Conservation (phyloP, 441 rosid genomes). For the Pelargonium fulgidum region DNA sequence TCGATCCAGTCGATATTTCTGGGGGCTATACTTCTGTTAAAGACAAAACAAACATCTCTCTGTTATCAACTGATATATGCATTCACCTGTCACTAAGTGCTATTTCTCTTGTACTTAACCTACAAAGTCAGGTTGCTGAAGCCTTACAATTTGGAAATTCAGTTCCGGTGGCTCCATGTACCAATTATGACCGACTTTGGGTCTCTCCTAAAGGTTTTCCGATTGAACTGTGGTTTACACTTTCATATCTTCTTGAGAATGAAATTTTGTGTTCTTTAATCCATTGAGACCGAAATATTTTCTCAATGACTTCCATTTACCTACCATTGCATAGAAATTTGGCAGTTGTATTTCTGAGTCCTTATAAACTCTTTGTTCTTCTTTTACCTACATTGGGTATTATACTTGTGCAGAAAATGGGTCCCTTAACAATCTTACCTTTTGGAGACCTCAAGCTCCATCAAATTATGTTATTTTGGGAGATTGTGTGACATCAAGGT, state of each 20-base stretch:
- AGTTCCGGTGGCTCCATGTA: conserved; percentile 78
- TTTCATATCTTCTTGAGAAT: neutral
- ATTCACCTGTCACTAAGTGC: conserved; percentile 88
- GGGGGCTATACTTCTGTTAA: conserved; percentile 87
- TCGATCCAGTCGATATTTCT: conserved; percentile 86
- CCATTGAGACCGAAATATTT: neutral
- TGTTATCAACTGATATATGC: conserved; percentile 78
- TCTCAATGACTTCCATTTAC: conserved; percentile 9
- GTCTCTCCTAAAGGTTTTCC: conserved; percentile 77
- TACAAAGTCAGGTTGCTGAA: conserved; percentile 71
- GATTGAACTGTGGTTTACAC: neutral
- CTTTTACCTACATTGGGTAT: conserved; percentile 21
- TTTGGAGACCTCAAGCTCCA: conserved; percentile 99
- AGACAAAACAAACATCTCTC: conserved; percentile 84
- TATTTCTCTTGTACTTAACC: conserved; percentile 78
- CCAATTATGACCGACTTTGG: conserved; percentile 81
- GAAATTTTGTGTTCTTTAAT: neutral
- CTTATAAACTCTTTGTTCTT: conserved; percentile 1
- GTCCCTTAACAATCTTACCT: conserved; percentile 65
- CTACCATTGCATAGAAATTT: conserved; percentile 10
- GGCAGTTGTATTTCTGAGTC: conserved; percentile 4
- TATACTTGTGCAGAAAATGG: conserved; percentile 60
- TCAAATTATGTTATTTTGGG: conserved; percentile 93
- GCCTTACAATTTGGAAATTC: conserved; percentile 92
- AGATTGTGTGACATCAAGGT: conserved; percentile 99